These are phyloP conservation scores for Crithidia expoeki DNA, from an alignment of 208 protist species.

Conservation along the genomic window DNA sequence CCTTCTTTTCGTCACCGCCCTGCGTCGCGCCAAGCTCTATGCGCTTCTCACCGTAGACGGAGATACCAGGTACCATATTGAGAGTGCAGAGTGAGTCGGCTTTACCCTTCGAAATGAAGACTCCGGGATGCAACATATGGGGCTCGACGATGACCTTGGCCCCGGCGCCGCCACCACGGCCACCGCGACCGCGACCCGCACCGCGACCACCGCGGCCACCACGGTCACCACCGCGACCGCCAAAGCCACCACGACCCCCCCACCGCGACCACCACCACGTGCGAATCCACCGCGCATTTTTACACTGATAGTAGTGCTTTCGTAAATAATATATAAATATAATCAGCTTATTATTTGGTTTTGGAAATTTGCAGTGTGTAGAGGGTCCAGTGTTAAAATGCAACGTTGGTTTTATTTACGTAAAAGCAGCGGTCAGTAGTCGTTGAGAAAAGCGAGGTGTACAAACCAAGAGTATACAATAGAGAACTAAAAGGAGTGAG, in stretches of 20 bases:
- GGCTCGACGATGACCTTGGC: constrained; percentile 98
- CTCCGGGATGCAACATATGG: constrained; percentile 96
- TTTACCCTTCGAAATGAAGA: constrained; percentile 99
- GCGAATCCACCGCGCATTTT: constrained; percentile 42
- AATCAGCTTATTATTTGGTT: no score
- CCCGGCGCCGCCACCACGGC: constrained; percentile 87
- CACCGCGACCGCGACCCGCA: constrained; percentile 55
- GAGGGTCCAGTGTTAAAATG: no score
- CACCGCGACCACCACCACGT: constrained; percentile 23
- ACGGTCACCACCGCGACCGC: constrained; percentile 48
- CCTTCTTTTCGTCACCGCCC: constrained; percentile 96
- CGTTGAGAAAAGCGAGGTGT: no score
- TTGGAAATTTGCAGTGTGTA: no score
- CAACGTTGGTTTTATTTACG: no score
- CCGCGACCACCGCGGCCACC: constrained; percentile 50
- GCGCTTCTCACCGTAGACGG: constrained; percentile 99
- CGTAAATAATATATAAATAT: no score
- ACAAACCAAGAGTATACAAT: no score
- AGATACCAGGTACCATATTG: constrained; percentile 98
- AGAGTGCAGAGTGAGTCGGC: constrained; percentile 98
- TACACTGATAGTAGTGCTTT: neutral
- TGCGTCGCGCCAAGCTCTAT: constrained; percentile 90
- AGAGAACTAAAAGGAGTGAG: no score
- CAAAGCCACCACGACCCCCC: constrained; percentile 49
- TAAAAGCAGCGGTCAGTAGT: no score